Conservation (phyloP, 1,284 basidiomycete genomes). For the Austroboletus rostrupii region DNA sequence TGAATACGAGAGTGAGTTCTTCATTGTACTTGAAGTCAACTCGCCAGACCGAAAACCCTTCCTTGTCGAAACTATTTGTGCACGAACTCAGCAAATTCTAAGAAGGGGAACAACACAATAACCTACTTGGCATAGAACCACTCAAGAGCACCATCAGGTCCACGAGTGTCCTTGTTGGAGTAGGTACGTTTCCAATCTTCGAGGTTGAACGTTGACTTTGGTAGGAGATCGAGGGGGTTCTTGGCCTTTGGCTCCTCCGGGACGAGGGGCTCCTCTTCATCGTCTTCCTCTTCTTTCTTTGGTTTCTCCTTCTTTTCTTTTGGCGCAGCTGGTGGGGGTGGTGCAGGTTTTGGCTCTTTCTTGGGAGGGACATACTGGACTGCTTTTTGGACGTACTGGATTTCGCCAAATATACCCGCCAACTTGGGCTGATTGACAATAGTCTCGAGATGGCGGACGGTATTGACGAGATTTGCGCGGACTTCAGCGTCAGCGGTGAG, state of each 20-base stretch:
- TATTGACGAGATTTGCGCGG: slow-evolving; percentile 71
- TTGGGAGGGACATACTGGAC: slow-evolving; percentile 71
- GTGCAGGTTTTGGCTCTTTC: slow-evolving; percentile 51
- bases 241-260: slow-evolving; percentile 75
- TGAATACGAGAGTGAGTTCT: slow-evolving; percentile 90
- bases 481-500: slow-evolving; percentile 60
- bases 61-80: slow-evolving; percentile 73
- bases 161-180: slow-evolving; percentile 94
- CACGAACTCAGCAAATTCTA: slow-evolving; percentile 21
- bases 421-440: slow-evolving; percentile 79
- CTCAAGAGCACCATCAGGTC: slow-evolving; percentile 66
- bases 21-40: slow-evolving; percentile 97
- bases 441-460: slow-evolving; percentile 82
- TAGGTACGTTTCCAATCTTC: slow-evolving; percentile 98
- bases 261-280: slow-evolving; percentile 61
- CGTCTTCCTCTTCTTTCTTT: slow-evolving; percentile 58
- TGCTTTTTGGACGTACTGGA: slow-evolving; percentile 68
- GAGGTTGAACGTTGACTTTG: slow-evolving; percentile 90
- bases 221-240: slow-evolving; percentile 91
- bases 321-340: slow-evolving; percentile 39
- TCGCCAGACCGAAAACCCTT: slow-evolving; percentile 90
- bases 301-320: slow-evolving; percentile 57
- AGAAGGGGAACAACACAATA: neutral
- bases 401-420: slow-evolving; percentile 61
- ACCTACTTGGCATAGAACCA: slow-evolving; percentile 90